Percentiles rank a stretch among this genome's conserved stretches.
These are phyloP conservation scores for Vitis rotundifolia DNA, from an alignment of 164 flowering plant genomes.

Conservation along the genomic window DNA sequence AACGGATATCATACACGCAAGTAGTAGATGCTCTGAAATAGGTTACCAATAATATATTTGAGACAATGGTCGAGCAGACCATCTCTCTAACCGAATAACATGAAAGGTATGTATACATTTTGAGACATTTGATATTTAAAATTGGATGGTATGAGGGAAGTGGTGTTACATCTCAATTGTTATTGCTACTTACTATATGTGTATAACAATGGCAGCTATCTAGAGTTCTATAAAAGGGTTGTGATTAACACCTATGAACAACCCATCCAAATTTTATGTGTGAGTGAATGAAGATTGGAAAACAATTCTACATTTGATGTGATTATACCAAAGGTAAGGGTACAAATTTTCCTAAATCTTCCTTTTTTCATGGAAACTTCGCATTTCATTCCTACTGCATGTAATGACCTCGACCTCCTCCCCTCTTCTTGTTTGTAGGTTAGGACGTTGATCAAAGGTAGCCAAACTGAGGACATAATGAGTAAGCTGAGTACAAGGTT, in stretches of 20 bases:
- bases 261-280: constrained; percentile 72
- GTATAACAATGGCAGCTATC: constrained; percentile 45
- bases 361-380: not conserved
- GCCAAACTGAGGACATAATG: constrained; percentile 86
- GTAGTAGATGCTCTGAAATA: constrained; percentile 62
- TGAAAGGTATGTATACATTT: constrained; percentile 50
- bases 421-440: constrained; percentile 39
- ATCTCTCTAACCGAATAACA: constrained; percentile 64
- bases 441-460: constrained; percentile 66
- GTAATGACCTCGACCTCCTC: not conserved
- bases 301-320: constrained; percentile 82
- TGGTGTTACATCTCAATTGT: too few species aligned
- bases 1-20: constrained; percentile 64
- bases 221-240: constrained; percentile 66
- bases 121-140: not conserved
- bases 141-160: not conserved
- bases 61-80: constrained; percentile 56
- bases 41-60: constrained; percentile 49
- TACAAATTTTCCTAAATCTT: not conserved
- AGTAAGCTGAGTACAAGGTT: constrained; percentile 58
- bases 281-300: constrained; percentile 68
- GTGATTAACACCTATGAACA: constrained; percentile 60
- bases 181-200: not conserved
- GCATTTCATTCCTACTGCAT: not conserved
- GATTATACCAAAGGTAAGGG: constrained; percentile 71